A percentile compares a stretch with the other conserved stretches of the same genome.
Conservation (phyloP, 2,329 filamentous ascomycete genomes). For the Venturia aucupariae region DNA sequence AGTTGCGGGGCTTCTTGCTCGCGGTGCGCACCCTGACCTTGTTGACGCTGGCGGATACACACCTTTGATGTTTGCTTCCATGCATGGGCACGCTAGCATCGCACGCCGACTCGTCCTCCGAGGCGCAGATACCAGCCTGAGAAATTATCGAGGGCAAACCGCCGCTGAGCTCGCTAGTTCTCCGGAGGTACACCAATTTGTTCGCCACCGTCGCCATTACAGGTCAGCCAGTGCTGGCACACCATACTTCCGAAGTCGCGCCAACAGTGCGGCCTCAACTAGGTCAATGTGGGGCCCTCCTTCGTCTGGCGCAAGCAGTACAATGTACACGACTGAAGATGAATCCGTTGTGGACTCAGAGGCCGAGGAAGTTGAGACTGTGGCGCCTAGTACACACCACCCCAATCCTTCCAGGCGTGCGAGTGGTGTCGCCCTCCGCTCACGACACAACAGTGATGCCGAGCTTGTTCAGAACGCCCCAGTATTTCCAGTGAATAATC, state of each 20-base stretch:
- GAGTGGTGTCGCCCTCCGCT: slow-evolving; percentile 9
- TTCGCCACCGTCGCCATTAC: slow-evolving; percentile 50
- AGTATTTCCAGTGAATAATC: neutral
- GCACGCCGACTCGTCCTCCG: slow-evolving; percentile 64
- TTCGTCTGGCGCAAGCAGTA: slow-evolving; percentile 12
- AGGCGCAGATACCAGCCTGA: slow-evolving; percentile 61
- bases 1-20: slow-evolving; percentile 64
- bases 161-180: slow-evolving; percentile 63
- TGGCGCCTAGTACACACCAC: neutral
- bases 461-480: neutral
- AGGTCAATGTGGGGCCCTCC: slow-evolving; percentile 23
- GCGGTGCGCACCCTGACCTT: slow-evolving; percentile 67
- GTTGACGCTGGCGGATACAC: slow-evolving; percentile 74
- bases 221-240: slow-evolving; percentile 56
- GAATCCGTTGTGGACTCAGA: slow-evolving; percentile 12
- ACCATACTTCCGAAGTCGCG: slow-evolving; percentile 50
- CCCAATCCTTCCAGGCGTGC: neutral
- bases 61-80: slow-evolving; percentile 69
- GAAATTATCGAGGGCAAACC: slow-evolving; percentile 61
- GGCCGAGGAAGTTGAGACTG: slow-evolving; percentile 8
- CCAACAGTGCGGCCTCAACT: slow-evolving; percentile 58
- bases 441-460: slow-evolving; percentile 9
- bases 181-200: slow-evolving; percentile 52
- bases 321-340: slow-evolving; percentile 11
- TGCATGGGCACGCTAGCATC: slow-evolving; percentile 67